Evolutionary conservation across 257 asterid species (phyloP), one percentile per base, ranked within the genome.

Genomic region (Solanum rostratum): DNA sequence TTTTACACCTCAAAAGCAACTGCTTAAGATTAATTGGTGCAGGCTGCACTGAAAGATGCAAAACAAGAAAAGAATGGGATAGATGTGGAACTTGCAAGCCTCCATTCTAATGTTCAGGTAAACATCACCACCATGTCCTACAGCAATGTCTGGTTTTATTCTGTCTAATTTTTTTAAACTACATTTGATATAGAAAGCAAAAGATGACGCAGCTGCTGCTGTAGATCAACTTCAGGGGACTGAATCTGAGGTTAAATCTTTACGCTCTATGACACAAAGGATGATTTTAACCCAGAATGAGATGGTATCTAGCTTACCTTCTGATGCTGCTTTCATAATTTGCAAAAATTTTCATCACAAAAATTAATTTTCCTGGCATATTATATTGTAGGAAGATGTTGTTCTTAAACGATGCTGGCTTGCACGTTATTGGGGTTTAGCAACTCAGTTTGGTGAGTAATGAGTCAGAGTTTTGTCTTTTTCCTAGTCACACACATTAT

Each of bases 341-440:
- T 54, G 53, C 73, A 30, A 49, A 20, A 8, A 4, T 19, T 62
- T 50, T 57, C 37, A 18, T 37, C 18, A 20, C 43, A 49, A 13
- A 30, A 66, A 50, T 78, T 39, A 79, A 18, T 15, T 30, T 22
- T 27, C 37, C 84, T 83, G 73, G 85, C 83, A 86, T 84, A 59
- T 84, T 59, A 62, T 52, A 85, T 84, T 87, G 88, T 97, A 96
- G 98, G 99, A 96, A 91, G 99, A 96, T 88, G 98, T 96, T 88
- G 99, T 96, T 86, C 97, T 96, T 83, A 96, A 96, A 86, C 92
- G 99, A 90, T 96, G 99, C 85, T 96, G 99, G 99, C 98, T 96
- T 80, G 98, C 99, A 84, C 95, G 99, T 86, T 95, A 96, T 88
- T 96, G 99, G 99, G 98, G 98, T 85, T 88, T 96, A 88, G 99